Percentiles rank a stretch among this genome's conserved stretches.
phyloP scores from a whole-genome alignment of 176 grass and related monocot genomes.

The Elaeis guineensis region DNA sequence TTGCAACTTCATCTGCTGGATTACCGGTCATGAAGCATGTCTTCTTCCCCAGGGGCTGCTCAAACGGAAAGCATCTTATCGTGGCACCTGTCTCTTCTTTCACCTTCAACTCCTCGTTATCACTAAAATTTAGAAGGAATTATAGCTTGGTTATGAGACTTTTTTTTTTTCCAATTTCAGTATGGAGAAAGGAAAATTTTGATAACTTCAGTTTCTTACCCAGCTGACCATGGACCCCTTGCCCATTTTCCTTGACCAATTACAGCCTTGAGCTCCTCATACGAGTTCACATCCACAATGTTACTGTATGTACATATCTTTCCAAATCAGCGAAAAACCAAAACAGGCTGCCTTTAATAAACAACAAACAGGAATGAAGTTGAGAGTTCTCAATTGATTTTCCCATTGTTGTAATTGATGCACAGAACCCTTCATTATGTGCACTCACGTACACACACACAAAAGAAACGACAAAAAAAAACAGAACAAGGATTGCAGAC shows the following conservation, averaged over 20 bases:
- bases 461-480: no score
- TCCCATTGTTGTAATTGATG: no score
- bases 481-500: no score
- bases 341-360: background rate
- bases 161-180: no score
- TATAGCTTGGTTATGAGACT: background rate
- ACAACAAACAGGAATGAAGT: no score
- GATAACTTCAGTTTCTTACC: slow-evolving; percentile 25
- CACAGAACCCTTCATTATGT: no score
- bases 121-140: slow-evolving; percentile 27
- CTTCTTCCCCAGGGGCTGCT: slow-evolving; percentile 65
- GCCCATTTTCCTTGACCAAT: slow-evolving; percentile 93
- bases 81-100: slow-evolving; percentile 97
- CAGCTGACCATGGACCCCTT: slow-evolving; percentile 96
- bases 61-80: slow-evolving; percentile 92
- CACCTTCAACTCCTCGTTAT: slow-evolving; percentile 84
- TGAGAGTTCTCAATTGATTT: no score
- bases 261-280: slow-evolving; percentile 66
- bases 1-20: slow-evolving; percentile 70
- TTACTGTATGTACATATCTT: slow-evolving; percentile 37
- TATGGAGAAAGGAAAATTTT: no score
- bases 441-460: no score
- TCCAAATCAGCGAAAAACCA: background rate
- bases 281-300: slow-evolving; percentile 84
- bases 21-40: slow-evolving; percentile 98